phyloP scores from a whole-genome alignment of 495 filamentous ascomycete genomes.

The Aspergillus saccharolyticus region DNA sequence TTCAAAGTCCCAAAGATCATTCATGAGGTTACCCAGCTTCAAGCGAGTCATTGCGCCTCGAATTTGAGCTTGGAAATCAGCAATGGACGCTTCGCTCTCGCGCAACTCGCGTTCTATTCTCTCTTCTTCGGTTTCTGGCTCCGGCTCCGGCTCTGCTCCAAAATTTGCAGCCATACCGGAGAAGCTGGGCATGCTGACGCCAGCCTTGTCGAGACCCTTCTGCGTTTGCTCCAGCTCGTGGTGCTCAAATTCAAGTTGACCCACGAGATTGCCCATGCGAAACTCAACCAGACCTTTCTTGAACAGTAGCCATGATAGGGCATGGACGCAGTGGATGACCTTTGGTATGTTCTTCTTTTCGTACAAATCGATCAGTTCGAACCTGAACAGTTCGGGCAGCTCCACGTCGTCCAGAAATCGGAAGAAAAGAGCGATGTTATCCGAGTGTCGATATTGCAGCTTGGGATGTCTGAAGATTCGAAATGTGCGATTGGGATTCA shows the following conservation, averaged over 20 bases:
- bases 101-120: slow-evolving; percentile 77
- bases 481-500: slow-evolving; percentile 67
- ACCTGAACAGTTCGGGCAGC: slow-evolving; percentile 94
- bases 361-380: slow-evolving; percentile 96
- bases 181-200: slow-evolving; percentile 95
- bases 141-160: slow-evolving; percentile 67
- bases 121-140: slow-evolving; percentile 87
- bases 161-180: slow-evolving; percentile 94
- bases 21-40: slow-evolving; percentile 77
- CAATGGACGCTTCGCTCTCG: slow-evolving; percentile 64
- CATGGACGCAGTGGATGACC: slow-evolving; percentile 98
- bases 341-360: slow-evolving; percentile 99
- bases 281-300: slow-evolving; percentile 92
- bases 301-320: slow-evolving; percentile 90
- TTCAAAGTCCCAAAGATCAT: slow-evolving; percentile 86
- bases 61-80: slow-evolving; percentile 84
- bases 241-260: slow-evolving; percentile 94
- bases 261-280: slow-evolving; percentile 96
- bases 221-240: slow-evolving; percentile 96
- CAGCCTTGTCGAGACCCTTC: slow-evolving; percentile 91
- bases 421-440: slow-evolving; percentile 95
- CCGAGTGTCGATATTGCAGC: slow-evolving; percentile 91
- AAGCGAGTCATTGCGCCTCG: slow-evolving; percentile 74
- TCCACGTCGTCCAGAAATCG: slow-evolving; percentile 89
- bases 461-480: slow-evolving; percentile 80